Conservation (phyloP, 2,329 filamentous ascomycete species). For the Leptosphaerulina australis region DNA sequence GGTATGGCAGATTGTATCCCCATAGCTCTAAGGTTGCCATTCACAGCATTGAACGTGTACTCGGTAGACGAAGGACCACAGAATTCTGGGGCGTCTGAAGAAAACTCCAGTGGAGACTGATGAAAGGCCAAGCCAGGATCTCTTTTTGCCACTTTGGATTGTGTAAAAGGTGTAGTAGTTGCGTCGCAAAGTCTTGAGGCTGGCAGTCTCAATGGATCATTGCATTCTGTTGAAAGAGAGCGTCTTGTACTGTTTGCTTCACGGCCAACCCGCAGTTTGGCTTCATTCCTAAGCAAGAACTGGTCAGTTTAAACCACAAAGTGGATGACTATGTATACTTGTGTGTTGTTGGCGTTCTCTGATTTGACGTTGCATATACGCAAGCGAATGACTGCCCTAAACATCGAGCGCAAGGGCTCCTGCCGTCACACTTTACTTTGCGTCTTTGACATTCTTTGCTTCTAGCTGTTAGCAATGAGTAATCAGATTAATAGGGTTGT, state of each 20-base stretch:
- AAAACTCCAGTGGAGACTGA: slow-evolving; percentile 5
- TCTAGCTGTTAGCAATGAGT: neutral
- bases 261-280: too few species aligned
- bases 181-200: neutral
- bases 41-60: slow-evolving; percentile 19
- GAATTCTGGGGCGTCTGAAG: slow-evolving; percentile 11
- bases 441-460: slow-evolving; percentile 19
- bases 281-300: neutral
- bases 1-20: slow-evolving; percentile 20
- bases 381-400: slow-evolving; percentile 10
- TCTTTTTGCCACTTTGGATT: neutral
- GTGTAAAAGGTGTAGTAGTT: neutral
- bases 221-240: too few species aligned
- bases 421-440: slow-evolving; percentile 17
- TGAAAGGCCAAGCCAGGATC: neutral
- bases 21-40: slow-evolving; percentile 18
- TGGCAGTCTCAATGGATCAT: neutral
- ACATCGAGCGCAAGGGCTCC: slow-evolving; percentile 12
- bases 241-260: too few species aligned
- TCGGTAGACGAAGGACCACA: slow-evolving; percentile 17
- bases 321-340: neutral
- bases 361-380: slow-evolving; percentile 1
- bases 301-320: neutral
- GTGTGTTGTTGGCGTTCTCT: neutral
- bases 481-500: neutral